Evolutionary conservation across 1,284 basidiomycete genomes (phyloP), one percentile per base, ranked within the genome.

Genomic region (Moesziomyces parantarcticus): DNA sequence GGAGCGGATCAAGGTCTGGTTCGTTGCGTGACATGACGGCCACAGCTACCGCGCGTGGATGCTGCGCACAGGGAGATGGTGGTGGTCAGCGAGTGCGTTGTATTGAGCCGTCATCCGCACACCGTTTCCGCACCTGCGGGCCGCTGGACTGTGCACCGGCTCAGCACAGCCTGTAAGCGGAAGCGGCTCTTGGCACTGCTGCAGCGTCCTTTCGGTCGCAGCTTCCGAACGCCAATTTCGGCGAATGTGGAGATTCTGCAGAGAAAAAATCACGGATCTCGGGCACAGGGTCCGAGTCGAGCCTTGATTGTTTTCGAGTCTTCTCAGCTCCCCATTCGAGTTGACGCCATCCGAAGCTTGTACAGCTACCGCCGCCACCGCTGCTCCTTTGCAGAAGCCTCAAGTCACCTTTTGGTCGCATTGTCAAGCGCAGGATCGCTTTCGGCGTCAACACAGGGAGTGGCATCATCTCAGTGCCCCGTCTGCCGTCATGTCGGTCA

Each of bases 401-500:
- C 11, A 11, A 32, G 13, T 39, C 5, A n/a, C 16, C 16, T 18
- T 18, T 1, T 4, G 7, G 36, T 8, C 16, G 16, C 18, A 18
- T 18, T 3, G 16, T 39, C 16, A 16, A 18, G 6, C 3, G 1
- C 1, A 5, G 3, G 21, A 44, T 13, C 29, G 29, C 29, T 32
- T 23, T 26, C 16, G 16, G 20, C 18, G n/a, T 44, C n/a, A 32
- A 11, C 6, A n/a, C 29, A 13, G 13, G 2, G 29, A 32, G 6
- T n/a, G 10, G 3, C 21, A 5, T 32, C 29, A 11, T 32, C 29
- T 6, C 5, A 5, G 29, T 9, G 29, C 42, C 32, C 50, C 40
- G 36, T 16, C 43, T 25, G 42, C 29, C 43, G 32, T 2, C 49
- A 80, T 94, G 95, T 97, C 95, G 66, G 94, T 97, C 51, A 97